Evolutionary conservation across 306 rosid species (phyloP).

Genomic region (Castanea mollissima): DNA sequence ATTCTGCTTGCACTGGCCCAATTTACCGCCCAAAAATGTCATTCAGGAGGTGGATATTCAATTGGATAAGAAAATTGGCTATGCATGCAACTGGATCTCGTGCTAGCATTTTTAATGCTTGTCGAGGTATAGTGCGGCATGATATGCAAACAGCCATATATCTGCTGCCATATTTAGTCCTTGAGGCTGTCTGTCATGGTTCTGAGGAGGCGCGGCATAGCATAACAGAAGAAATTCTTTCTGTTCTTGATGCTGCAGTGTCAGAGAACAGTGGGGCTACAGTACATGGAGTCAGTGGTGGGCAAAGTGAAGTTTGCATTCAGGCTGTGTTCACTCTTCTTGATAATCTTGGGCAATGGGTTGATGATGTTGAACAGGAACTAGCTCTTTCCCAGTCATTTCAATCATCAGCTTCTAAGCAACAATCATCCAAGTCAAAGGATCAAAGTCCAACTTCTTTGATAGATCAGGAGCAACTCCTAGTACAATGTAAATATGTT

Average conservation of each 20-base stretch:
- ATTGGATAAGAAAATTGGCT: slow-evolving; percentile 80
- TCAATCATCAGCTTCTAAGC: slow-evolving; percentile 57
- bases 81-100: slow-evolving; percentile 89
- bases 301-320: slow-evolving; percentile 93
- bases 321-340: slow-evolving; percentile 95
- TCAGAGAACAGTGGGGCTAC: slow-evolving; percentile 75
- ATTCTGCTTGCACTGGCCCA: slow-evolving; percentile 61
- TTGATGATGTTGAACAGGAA: slow-evolving; percentile 83
- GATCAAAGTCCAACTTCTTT: slow-evolving; percentile 45
- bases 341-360: slow-evolving; percentile 98
- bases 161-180: slow-evolving; percentile 91
- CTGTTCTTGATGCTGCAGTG: slow-evolving; percentile 85
- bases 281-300: slow-evolving; percentile 63
- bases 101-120: slow-evolving; percentile 87
- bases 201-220: slow-evolving; percentile 81
- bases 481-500: slow-evolving; percentile 75
- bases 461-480: slow-evolving; percentile 63
- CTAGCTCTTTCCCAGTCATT: slow-evolving; percentile 68
- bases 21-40: slow-evolving; percentile 79
- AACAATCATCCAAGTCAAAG: slow-evolving; percentile 57
- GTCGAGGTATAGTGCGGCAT: slow-evolving; percentile 91
- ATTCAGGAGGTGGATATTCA: slow-evolving; percentile 84
- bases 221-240: slow-evolving; percentile 77
- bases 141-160: slow-evolving; percentile 90
- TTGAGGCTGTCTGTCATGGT: slow-evolving; percentile 87